These are phyloP conservation scores for Teunomyces atbi DNA, from an alignment of 805 yeast genomes.

Conservation along the genomic window DNA sequence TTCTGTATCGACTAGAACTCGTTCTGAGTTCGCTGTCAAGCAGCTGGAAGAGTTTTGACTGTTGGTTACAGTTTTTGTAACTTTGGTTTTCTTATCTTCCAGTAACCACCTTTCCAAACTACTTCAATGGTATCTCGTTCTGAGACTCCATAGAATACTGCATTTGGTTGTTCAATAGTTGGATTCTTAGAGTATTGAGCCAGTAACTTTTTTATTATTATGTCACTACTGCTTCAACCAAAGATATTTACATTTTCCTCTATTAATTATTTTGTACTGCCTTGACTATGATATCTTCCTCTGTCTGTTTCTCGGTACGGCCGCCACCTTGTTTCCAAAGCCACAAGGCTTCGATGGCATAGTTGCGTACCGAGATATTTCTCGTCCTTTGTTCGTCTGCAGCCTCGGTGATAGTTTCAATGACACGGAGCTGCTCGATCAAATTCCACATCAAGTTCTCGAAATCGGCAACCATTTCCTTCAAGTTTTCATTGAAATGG, in stretches of 20 bases:
- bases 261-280: slow-evolving; percentile 12
- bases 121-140: background rate
- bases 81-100: background rate
- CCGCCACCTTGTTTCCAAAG: slow-evolving; percentile 68
- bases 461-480: slow-evolving; percentile 33
- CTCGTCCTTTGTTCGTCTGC: slow-evolving; percentile 62
- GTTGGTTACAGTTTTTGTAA: slow-evolving; percentile 2
- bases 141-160: background rate
- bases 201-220: background rate
- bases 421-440: slow-evolving; percentile 57
- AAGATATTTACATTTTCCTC: slow-evolving; percentile 5
- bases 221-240: slow-evolving; percentile 3
- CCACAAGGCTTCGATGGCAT: slow-evolving; percentile 91
- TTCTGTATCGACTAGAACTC: background rate
- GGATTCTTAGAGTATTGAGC: background rate
- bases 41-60: background rate
- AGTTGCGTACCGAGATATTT: slow-evolving; percentile 72
- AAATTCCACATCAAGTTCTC: slow-evolving; percentile 69
- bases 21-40: slow-evolving; percentile 1
- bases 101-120: background rate
- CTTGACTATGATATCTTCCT: slow-evolving; percentile 27
- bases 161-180: background rate
- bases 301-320: slow-evolving; percentile 20
- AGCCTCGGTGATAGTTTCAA: slow-evolving; percentile 65
- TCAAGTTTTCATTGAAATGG: slow-evolving; percentile 29